Conservation (phyloP, 768 basidiomycete genomes). For the Amanita jacksonii region DNA sequence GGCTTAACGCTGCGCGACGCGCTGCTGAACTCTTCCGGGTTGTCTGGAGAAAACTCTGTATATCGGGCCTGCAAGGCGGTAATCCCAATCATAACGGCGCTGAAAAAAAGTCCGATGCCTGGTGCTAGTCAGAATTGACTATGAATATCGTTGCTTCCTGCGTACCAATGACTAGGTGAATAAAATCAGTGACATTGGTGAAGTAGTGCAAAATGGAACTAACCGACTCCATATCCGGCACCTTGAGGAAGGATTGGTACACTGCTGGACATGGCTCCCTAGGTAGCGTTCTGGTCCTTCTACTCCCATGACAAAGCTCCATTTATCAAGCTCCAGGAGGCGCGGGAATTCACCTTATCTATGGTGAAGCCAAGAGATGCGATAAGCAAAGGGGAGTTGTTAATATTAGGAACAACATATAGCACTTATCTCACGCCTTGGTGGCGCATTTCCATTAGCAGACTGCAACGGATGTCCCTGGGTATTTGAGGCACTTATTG, state of each 20-base stretch:
- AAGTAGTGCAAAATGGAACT: slow-evolving; percentile 18
- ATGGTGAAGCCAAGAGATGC: no score
- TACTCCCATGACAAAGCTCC: background rate
- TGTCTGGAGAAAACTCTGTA: slow-evolving; percentile 69
- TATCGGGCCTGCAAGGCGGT: slow-evolving; percentile 80
- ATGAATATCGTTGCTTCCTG: background rate
- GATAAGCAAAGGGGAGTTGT: no score
- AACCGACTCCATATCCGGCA: slow-evolving; percentile 80
- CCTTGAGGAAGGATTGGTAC: slow-evolving; percentile 57
- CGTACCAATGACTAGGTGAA: slow-evolving; percentile 1
- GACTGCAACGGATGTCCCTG: no score
- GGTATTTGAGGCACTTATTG: no score
- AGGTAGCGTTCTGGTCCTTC: background rate
- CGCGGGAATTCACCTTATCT: no score
- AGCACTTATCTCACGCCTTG: no score
- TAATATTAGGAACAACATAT: no score
- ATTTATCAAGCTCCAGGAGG: no score
- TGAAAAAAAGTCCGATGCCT: slow-evolving; percentile 88
- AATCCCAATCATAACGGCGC: slow-evolving; percentile 66
- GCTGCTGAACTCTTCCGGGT: slow-evolving; percentile 76
- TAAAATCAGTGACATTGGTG: no score
- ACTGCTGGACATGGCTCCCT: slow-evolving; percentile 17
- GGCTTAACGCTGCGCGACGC: slow-evolving; percentile 83
- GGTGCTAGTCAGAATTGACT: background rate
- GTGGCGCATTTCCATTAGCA: no score